Percentiles rank a stretch among this genome's conserved stretches.
Conservation (phyloP, 73 alveolate species). For the Paramecium sonneborni region DNA sequence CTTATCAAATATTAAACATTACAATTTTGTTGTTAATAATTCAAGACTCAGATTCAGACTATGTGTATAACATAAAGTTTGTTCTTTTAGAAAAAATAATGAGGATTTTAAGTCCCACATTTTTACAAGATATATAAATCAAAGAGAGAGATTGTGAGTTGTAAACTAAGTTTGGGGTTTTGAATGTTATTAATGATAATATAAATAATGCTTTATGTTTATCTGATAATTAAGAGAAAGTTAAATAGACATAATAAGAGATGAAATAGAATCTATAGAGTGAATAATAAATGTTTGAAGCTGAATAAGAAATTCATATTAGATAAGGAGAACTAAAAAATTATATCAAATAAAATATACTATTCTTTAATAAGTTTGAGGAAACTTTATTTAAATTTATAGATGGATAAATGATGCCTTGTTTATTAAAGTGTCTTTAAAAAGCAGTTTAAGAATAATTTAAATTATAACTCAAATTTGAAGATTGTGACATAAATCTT, state of each 20-base stretch:
- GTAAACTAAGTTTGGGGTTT: neutral
- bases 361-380: neutral
- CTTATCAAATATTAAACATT: neutral
- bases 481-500: neutral
- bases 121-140: neutral
- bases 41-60: neutral
- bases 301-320: neutral
- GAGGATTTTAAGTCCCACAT: neutral
- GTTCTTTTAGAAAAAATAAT: neutral
- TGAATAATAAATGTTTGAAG: neutral
- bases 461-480: neutral
- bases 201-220: neutral
- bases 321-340: neutral
- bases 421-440: neutral
- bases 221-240: neutral
- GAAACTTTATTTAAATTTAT: neutral
- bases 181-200: neutral
- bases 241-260: neutral
- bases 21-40: neutral
- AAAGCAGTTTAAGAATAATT: neutral
- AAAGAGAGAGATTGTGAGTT: neutral
- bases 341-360: neutral
- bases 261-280: neutral
- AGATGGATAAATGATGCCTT: constrained; percentile 12
- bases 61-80: neutral